Base-by-base conservation (phyloP, 2,329 filamentous ascomycete genomes). In the Bipolaris cookei region DNA sequence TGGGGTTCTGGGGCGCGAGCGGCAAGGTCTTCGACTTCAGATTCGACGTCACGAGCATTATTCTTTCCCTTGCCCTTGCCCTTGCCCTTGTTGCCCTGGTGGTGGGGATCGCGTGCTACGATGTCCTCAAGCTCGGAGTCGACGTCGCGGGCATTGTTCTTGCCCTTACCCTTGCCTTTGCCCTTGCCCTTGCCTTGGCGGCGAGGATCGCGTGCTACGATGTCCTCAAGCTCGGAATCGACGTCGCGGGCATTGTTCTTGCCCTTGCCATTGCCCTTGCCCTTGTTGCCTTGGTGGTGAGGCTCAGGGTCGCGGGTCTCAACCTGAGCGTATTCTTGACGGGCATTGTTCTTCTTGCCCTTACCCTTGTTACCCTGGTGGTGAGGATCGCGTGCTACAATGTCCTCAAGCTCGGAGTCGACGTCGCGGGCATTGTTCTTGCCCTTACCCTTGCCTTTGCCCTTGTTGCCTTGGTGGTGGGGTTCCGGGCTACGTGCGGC, bases 41-140 rank as follows among this genome's bases (percentile, higher is more conserved):
- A 41, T 2, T 13, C 34, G 30, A 38, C 28, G n/a, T 13, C 43
- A n/a, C 51, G 34, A 5, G 1, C 34, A 6, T 54, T 57, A 47
- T 55, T 57, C 32, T 56, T 56, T 50, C 58, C 61, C 43, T 60
- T 62, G 32, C 62, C 61, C 25, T 60, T 45, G n/a, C 14, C 25
- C 6, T 25, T 25, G n/a, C 37, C 37, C 37, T 58, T 43, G 13
- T 14, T 21, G 1, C 16, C 16, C 7, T 34, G 25, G 34, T 35
- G 51, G 13, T 35, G 34, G 6, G 34, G 34, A 8, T 35, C 34
- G 6, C 34, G 34, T 3, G 48, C 28, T 16, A 49, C 50, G 18
- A 41, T 37, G 4, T 53, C 48, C 6, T 51, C 44, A 14, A 18
- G 28, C 1, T 32, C 51, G n/a, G 28, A 38, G 3, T 13, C 37